A percentile compares a stretch with the other conserved stretches of the same genome.
Conservation (phyloP, 2,329 filamentous ascomycete genomes). For the Penicillium concentricum region DNA sequence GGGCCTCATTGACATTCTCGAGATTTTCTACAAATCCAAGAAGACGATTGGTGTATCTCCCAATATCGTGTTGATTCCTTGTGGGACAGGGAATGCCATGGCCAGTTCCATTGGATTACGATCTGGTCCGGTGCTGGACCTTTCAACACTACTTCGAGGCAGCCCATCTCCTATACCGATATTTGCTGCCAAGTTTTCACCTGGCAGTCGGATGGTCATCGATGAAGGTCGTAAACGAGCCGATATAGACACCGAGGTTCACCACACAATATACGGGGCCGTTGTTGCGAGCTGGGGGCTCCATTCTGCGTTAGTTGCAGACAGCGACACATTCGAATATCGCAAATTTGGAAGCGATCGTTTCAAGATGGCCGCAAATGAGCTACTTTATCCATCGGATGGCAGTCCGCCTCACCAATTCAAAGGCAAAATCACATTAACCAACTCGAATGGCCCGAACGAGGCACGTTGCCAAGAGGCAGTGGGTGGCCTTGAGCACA, state of each 20-base stretch:
- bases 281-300: constrained; percentile 90
- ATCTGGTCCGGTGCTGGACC: constrained; percentile 38
- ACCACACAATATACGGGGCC: constrained; percentile 60
- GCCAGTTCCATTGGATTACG: constrained; percentile 40
- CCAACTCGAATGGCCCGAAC: constrained; percentile 26
- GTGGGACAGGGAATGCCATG: constrained; percentile 52
- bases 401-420: constrained; percentile 58
- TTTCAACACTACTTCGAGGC: constrained; percentile 63
- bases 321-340: constrained; percentile 82
- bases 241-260: constrained; percentile 23
- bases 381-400: constrained; percentile 63
- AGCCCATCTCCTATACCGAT: constrained; percentile 56
- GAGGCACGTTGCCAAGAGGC: constrained; percentile 24
- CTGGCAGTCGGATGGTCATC: constrained; percentile 50
- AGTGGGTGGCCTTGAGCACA: constrained; percentile 55
- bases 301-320: constrained; percentile 83
- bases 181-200: constrained; percentile 62
- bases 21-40: constrained; percentile 52
- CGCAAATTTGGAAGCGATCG: constrained; percentile 72
- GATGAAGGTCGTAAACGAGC: constrained; percentile 48
- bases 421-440: constrained; percentile 51
- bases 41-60: constrained; percentile 48
- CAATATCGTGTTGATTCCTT: constrained; percentile 54
- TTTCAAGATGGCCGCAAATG: constrained; percentile 80
- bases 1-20: constrained; percentile 78